Conservation (phyloP, 805 yeast species). For the Alloascoidea hylecoeti region DNA sequence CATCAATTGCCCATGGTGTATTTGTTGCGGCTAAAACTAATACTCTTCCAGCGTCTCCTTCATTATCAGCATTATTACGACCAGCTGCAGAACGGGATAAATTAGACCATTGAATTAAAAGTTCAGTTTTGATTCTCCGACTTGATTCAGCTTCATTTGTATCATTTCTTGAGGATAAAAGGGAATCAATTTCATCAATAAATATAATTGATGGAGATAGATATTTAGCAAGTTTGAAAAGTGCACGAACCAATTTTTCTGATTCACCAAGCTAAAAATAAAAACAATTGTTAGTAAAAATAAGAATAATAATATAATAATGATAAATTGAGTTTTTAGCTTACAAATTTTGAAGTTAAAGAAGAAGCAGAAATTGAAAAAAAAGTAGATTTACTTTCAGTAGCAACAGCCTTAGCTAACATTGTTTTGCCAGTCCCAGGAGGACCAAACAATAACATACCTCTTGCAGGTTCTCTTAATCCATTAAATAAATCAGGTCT, state of each 20-base stretch:
- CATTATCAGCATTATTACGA: conserved; percentile 33
- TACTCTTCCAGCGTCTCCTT: conserved; percentile 43
- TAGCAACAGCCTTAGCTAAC: conserved; percentile 94
- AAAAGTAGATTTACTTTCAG: conserved; percentile 86
- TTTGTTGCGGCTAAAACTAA: conserved; percentile 91
- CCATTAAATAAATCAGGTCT: conserved; percentile 90
- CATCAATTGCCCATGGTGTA: conserved; percentile 94
- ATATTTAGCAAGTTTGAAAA: conserved; percentile 72
- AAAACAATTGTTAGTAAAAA: not conserved
- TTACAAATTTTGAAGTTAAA: conserved; percentile 53
- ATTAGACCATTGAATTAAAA: conserved; percentile 89
- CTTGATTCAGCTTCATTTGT: conserved; percentile 77
- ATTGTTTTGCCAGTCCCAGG: conserved; percentile 99
- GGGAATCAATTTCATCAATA: conserved; percentile 91
- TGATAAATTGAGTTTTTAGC: conserved; percentile 1
- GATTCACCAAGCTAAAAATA: conserved; percentile 77
- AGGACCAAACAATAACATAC: conserved; percentile 94
- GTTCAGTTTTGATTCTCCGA: conserved; percentile 82
- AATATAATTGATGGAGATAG: conserved; percentile 88
- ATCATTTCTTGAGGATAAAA: conserved; percentile 68
- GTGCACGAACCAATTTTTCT: conserved; percentile 82
- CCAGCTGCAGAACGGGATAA: conserved; percentile 81
- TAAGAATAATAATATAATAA: conserved; percentile 1
- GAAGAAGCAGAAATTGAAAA: conserved; percentile 87
- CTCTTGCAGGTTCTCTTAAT: conserved; percentile 84